Conservation (phyloP, 2,329 filamentous ascomycete genomes). For the Sclerotinia trifoliorum region DNA sequence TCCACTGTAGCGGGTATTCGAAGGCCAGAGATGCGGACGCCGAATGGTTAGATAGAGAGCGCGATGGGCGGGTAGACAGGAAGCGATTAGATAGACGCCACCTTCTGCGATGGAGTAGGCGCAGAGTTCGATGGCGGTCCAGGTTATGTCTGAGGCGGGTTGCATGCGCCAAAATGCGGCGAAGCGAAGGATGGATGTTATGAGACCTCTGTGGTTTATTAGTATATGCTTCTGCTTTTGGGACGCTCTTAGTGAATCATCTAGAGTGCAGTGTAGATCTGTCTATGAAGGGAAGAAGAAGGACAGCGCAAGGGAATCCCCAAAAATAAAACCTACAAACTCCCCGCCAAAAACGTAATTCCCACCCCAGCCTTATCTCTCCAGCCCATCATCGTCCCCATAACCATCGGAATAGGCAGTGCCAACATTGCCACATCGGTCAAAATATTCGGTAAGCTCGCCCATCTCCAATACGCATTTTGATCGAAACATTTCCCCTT, state of each 20-base stretch:
- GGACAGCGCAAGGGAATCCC: neutral
- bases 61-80: slow-evolving; percentile 14
- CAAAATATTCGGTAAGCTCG: neutral
- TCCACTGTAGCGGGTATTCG: neutral
- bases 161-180: slow-evolving; percentile 8
- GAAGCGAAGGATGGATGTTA: slow-evolving; percentile 19
- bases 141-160: slow-evolving; percentile 7
- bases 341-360: neutral
- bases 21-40: neutral
- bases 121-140: slow-evolving; percentile 10
- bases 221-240: neutral
- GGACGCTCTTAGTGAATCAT: no score
- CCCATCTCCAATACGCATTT: neutral
- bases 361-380: neutral
- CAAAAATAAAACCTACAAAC: neutral
- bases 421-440: neutral
- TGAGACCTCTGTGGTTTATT: slow-evolving; percentile 10
- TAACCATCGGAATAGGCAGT: neutral
- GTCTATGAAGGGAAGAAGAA: neutral
- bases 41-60: neutral
- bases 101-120: slow-evolving; percentile 5
- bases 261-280: neutral
- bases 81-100: slow-evolving; percentile 18
- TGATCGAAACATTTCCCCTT: slow-evolving; percentile 10
- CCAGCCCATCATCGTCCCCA: neutral